Percentiles rank a stretch among this genome's conserved stretches.
Evolutionary conservation across 495 filamentous ascomycete species (phyloP).

Genomic region (Bacidia rubella): DNA sequence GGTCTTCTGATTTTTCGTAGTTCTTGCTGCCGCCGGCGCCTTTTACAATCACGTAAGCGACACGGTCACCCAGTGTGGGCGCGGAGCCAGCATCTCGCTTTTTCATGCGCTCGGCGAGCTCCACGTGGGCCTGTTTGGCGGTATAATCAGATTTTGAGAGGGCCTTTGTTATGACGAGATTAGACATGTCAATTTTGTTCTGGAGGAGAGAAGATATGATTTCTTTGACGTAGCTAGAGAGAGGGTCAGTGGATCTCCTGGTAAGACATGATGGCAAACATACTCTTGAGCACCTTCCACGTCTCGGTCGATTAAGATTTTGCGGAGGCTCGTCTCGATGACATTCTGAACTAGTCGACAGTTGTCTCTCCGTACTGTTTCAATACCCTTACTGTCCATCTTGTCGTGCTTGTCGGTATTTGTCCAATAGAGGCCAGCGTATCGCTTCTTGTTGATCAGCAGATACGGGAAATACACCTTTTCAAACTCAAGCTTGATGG

Average conservation of each 20-base stretch:
- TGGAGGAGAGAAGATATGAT: constrained; percentile 91
- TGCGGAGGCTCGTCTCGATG: constrained; percentile 90
- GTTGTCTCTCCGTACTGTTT: constrained; percentile 94
- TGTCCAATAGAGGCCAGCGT: constrained; percentile 95
- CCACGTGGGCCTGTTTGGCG: constrained; percentile 87
- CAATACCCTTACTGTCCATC: constrained; percentile 99
- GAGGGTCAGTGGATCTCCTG: background rate
- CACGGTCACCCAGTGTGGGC: constrained; percentile 86
- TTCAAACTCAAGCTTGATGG: constrained; percentile 98
- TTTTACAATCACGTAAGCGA: constrained; percentile 97
- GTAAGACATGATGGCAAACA: constrained; percentile 21
- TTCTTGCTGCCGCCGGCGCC: constrained; percentile 77
- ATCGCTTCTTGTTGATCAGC: constrained; percentile 99
- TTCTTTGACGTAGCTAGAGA: constrained; percentile 80
- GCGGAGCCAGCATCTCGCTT: constrained; percentile 93
- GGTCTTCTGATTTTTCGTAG: constrained; percentile 92
- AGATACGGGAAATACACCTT: constrained; percentile 99
- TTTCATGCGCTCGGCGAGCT: constrained; percentile 86
- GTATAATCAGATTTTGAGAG: constrained; percentile 72
- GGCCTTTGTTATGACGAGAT: constrained; percentile 97
- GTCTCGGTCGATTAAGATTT: constrained; percentile 89
- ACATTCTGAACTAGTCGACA: constrained; percentile 90
- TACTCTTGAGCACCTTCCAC: constrained; percentile 85
- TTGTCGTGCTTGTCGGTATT: constrained; percentile 91
- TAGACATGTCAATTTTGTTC: constrained; percentile 98